Evolutionary conservation across 176 grass and related monocot species (phyloP).

Genomic region (Oryza glumipatula): DNA sequence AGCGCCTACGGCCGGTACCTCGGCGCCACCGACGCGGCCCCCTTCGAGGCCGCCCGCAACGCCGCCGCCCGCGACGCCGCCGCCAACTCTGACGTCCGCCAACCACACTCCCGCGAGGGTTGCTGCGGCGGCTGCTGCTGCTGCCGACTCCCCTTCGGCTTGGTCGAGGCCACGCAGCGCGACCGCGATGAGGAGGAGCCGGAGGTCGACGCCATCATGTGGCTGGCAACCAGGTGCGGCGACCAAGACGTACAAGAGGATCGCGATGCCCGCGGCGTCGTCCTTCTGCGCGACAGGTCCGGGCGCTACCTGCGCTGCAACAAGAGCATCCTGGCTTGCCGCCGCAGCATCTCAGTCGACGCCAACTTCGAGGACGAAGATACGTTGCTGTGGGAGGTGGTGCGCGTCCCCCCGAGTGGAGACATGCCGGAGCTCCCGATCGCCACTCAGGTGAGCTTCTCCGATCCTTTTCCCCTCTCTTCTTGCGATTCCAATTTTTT

Average conservation of each 20-base stretch:
- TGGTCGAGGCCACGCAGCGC: background rate
- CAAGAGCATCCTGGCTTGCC: background rate
- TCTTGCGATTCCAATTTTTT: background rate
- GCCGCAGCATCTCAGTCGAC: background rate
- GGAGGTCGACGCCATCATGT: background rate
- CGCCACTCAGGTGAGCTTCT: background rate
- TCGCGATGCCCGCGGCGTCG: background rate
- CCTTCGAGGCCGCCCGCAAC: too few relatives aligned
- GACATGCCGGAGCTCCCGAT: background rate
- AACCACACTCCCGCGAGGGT: too few relatives aligned
- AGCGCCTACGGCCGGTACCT: constrained; percentile 50
- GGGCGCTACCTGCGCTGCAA: constrained; percentile 29
- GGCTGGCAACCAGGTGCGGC: background rate
- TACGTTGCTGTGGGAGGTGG: constrained; percentile 24
- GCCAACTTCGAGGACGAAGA: background rate
- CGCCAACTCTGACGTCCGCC: background rate
- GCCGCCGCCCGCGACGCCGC: too few relatives aligned
- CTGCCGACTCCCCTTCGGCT: background rate
- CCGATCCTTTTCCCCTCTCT: background rate
- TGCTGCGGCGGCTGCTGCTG: too few relatives aligned
- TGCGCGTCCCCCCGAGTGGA: background rate
- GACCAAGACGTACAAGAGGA: background rate
- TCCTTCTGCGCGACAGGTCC: background rate
- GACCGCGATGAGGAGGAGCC: background rate
- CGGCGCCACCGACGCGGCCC: too few relatives aligned